phyloP scores from a whole-genome alignment of 306 rosid genomes.

The Sophora flavescens region DNA sequence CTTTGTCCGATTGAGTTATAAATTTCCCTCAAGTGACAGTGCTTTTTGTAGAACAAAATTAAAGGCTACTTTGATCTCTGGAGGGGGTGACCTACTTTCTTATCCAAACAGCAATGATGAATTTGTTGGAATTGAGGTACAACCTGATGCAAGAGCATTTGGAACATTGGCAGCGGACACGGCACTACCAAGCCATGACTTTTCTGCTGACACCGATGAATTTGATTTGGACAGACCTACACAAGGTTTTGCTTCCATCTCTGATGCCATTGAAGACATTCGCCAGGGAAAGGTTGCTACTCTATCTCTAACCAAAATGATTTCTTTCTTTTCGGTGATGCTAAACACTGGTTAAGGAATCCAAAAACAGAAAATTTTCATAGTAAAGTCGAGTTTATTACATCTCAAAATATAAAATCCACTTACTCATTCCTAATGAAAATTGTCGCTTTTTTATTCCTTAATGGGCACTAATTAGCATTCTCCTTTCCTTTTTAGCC shows the following conservation, averaged over 20 bases:
- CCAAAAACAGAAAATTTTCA: no score
- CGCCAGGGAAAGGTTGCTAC: slow-evolving; percentile 80
- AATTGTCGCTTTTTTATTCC: no score
- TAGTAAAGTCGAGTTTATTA: no score
- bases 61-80: slow-evolving; percentile 63
- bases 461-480: no score
- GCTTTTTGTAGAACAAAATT: slow-evolving; percentile 51
- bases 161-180: slow-evolving; percentile 52
- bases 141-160: slow-evolving; percentile 51
- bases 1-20: slow-evolving; percentile 51
- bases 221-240: slow-evolving; percentile 77
- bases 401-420: no score
- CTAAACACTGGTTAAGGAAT: no score
- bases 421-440: no score
- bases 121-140: slow-evolving; percentile 52
- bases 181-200: slow-evolving; percentile 45
- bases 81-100: slow-evolving; percentile 63
- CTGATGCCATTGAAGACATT: slow-evolving; percentile 88
- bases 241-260: slow-evolving; percentile 76
- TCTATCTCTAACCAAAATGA: not conserved
- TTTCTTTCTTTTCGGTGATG: not conserved
- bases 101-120: slow-evolving; percentile 52
- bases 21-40: slow-evolving; percentile 46
- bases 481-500: no score
- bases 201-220: slow-evolving; percentile 58